Base-by-base conservation (phyloP, 345 rosid species). In the Citrus sp. region DNA sequence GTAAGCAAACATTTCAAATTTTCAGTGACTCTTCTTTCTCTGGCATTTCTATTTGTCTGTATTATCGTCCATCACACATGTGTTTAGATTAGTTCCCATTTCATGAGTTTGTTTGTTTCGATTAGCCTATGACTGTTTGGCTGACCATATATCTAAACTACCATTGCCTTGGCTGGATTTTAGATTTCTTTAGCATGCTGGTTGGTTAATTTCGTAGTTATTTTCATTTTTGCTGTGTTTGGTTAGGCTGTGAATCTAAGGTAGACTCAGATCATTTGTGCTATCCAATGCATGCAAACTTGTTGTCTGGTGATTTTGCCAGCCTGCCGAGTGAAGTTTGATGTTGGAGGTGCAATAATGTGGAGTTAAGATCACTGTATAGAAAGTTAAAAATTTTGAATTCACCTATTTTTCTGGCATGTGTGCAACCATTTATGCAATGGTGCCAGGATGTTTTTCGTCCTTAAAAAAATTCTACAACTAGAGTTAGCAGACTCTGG, bases 1-100 rank as follows among this genome's bases (percentile, higher is more conserved):
- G 97, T 96, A 88, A 49, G 92, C 59, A 79, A 28, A 25, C 66
- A 13, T 13, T 46, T 46, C 18, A 46, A 13, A 46, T 38, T 74
- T 58, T n/a, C 19, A 21, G 18, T 34, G 6, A 35, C 56, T 70
- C 40, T 10, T 34, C 63, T 80, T 61, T 56, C 2, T 38, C n/a
- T 62, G 49, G 49, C 46, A 56, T 70, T 2, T 42, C 10, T 14
- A 25, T 71, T 61, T 12, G 54, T 22, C 25, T 76, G 27, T 64
- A 19, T 63, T 6, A 19, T 32, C 10, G 1, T 42, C 28, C 22
- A 13, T 42, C 70, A 12, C 9, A 2, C 30, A 3, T 28, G 28
- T 49, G 30, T 49, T 63, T 2, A 18, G 40, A 46, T 64, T 46
- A 54, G 6, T 63, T 66, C 35, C 64, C 7, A 42, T 61, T 61